phyloP scores from a whole-genome alignment of 1,139 yeast species.

The Nakaseomyces bracarensis region DNA sequence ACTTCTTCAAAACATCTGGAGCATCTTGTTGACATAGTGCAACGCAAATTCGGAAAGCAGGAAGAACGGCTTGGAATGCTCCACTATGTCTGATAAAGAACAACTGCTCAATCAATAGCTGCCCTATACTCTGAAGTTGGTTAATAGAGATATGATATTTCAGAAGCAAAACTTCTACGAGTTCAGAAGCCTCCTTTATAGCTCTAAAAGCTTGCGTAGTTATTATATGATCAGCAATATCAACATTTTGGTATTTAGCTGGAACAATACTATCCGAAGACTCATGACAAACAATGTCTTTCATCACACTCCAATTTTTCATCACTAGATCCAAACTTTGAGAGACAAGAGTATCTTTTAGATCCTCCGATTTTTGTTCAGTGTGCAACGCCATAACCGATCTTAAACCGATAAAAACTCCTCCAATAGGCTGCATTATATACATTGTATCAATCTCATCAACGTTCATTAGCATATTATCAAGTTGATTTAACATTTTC shows the following conservation, averaged over 20 bases:
- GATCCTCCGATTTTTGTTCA: conserved; percentile 11
- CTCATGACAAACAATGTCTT: conserved; percentile 53
- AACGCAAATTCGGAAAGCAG: conserved; percentile 63
- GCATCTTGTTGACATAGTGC: conserved; percentile 38
- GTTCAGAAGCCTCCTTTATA: conserved; percentile 62
- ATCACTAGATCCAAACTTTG: conserved; percentile 24
- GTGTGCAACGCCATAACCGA: conserved; percentile 38
- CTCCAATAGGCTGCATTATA: conserved; percentile 45
- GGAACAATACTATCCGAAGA: conserved; percentile 59
- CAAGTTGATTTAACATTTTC: conserved; percentile 34
- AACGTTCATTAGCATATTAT: conserved; percentile 24
- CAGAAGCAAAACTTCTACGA: conserved; percentile 40
- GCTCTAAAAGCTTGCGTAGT: conserved; percentile 74
- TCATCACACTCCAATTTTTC: conserved; percentile 47
- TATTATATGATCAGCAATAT: conserved; percentile 53
- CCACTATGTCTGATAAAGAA: conserved; percentile 79
- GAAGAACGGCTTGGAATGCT: conserved; percentile 80
- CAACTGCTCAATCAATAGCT: conserved; percentile 54
- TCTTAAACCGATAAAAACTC: conserved; percentile 50
- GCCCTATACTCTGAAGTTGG: conserved; percentile 39
- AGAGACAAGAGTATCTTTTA: conserved; percentile 16
- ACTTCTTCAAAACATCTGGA: conserved; percentile 37
- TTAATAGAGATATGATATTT: conserved; percentile 22
- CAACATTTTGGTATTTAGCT: conserved; percentile 32
- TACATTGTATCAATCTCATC: conserved; percentile 34